Conservation (phyloP, 1,139 yeast genomes). For the Lizanozyma gosingica region DNA sequence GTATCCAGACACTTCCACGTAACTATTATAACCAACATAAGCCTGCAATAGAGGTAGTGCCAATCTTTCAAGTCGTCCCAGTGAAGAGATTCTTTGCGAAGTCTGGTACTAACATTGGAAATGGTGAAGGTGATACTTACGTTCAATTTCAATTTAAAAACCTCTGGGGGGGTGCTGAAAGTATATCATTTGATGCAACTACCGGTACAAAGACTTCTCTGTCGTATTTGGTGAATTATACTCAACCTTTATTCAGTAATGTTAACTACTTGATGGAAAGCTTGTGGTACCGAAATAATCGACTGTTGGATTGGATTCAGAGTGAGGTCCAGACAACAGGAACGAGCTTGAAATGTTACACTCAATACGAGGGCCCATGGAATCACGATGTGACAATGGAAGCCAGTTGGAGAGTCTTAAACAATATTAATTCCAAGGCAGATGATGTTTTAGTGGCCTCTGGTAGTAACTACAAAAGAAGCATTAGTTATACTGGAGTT, state of each 20-base stretch:
- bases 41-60: constrained; percentile 36
- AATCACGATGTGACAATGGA: constrained; percentile 61
- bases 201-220: constrained; percentile 75
- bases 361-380: constrained; percentile 15
- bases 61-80: constrained; percentile 52
- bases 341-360: constrained; percentile 40
- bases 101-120: constrained; percentile 92
- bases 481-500: constrained; percentile 41
- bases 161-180: constrained; percentile 85
- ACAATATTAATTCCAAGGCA: constrained; percentile 31
- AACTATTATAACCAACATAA: constrained; percentile 6
- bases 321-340: constrained; percentile 58
- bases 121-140: constrained; percentile 93
- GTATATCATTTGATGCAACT: constrained; percentile 63
- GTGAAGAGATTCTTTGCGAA: constrained; percentile 63
- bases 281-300: constrained; percentile 46
- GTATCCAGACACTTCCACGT: constrained; percentile 13
- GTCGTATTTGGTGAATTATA: constrained; percentile 55
- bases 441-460: constrained; percentile 33
- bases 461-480: constrained; percentile 54
- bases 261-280: constrained; percentile 48
- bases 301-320: constrained; percentile 60
- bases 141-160: constrained; percentile 69
- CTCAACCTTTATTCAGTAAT: constrained; percentile 51
- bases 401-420: constrained; percentile 53